Evolutionary conservation across 108 stramenopile genomes (phyloP), one percentile per base, ranked within the genome.

Genomic region (Nannochloropsis gaditana): DNA sequence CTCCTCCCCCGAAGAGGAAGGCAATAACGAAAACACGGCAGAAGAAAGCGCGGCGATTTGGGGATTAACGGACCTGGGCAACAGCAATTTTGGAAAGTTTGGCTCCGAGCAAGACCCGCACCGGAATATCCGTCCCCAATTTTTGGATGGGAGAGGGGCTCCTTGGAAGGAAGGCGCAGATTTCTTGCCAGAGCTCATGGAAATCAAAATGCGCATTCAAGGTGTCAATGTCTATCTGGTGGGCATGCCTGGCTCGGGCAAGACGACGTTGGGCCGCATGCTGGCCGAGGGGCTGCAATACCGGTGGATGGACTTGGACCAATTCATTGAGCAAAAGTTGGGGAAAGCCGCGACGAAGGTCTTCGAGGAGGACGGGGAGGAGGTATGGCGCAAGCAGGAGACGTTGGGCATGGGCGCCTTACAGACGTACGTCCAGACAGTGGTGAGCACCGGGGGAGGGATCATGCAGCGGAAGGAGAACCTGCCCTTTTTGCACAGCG

Each of bases 391-490:
- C 15, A 73, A 73, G 6, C 59, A 73, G n/a, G 59, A 73, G 2
- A 73, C 59, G 5, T n/a, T 73, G 59, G 59, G 59, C 59, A 73
- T 73, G 59, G 59, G 59, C 59, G 59, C 59, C 59, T 73, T 73
- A 73, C 59, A 73, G 59, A 73, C 59, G 4, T 73, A 73, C 8
- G 59, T 73, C 59, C 59, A 73, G n/a, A 73, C 59, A 73, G 59
- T 73, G 19, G 59, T 73, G 59, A 73, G 59, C 59, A 73, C 59
- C 59, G 59, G 59, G 15, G 59, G 59, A 73, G 59, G 59, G 19
- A 73, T 73, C 59, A 73, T 73, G 59, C 59, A 73, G n/a, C 59
- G 59, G 2, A 73, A 73, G 59, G 59, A 73, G n/a, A 73, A 73
- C 59, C n/a, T 73, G 19, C 59, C 59, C 2, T 73, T 73, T 73